Evolutionary conservation across 1,139 yeast species (phyloP).

Genomic region (Kurtzmaniella quercitrusa): DNA sequence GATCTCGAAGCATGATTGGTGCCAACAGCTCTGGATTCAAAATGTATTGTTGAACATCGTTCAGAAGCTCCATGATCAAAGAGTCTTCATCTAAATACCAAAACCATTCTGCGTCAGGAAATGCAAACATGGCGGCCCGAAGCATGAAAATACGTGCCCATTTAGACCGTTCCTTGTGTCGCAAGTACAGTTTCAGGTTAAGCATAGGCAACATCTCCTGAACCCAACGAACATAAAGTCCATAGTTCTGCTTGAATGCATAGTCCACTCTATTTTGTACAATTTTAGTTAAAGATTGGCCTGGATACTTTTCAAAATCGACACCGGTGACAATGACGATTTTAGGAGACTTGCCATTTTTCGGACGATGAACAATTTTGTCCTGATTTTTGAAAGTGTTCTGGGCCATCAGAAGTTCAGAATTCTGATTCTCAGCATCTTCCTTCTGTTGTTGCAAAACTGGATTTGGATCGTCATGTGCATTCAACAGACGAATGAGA

Average conservation of each 20-base stretch:
- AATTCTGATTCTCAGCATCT: conserved; percentile 34
- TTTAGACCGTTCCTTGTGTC: conserved; percentile 32
- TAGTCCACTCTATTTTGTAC: conserved; percentile 81
- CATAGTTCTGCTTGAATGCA: conserved; percentile 71
- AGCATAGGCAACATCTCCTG: conserved; percentile 72
- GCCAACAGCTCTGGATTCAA: conserved; percentile 54
- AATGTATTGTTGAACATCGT: conserved; percentile 54
- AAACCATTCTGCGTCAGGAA: conserved; percentile 79
- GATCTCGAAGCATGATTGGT: conserved; percentile 58
- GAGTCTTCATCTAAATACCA: conserved; percentile 82
- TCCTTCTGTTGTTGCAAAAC: conserved; percentile 32
- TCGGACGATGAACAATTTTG: conserved; percentile 50
- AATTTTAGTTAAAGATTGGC: conserved; percentile 56
- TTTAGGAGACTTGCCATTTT: conserved; percentile 48
- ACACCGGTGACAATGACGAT: conserved; percentile 77
- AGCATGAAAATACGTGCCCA: conserved; percentile 61
- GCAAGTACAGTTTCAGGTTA: conserved; percentile 37
- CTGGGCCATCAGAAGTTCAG: conserved; percentile 44
- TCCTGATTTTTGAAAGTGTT: conserved; percentile 64
- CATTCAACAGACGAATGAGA: conserved; percentile 34
- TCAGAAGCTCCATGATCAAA: conserved; percentile 60
- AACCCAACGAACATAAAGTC: conserved; percentile 74
- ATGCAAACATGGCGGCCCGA: conserved; percentile 83
- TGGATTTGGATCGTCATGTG: conserved; percentile 45
- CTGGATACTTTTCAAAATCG: conserved; percentile 67